Percentiles rank a stretch among this genome's conserved stretches.
phyloP scores from a whole-genome alignment of 306 rosid genomes.

The Prosopis cineraria region DNA sequence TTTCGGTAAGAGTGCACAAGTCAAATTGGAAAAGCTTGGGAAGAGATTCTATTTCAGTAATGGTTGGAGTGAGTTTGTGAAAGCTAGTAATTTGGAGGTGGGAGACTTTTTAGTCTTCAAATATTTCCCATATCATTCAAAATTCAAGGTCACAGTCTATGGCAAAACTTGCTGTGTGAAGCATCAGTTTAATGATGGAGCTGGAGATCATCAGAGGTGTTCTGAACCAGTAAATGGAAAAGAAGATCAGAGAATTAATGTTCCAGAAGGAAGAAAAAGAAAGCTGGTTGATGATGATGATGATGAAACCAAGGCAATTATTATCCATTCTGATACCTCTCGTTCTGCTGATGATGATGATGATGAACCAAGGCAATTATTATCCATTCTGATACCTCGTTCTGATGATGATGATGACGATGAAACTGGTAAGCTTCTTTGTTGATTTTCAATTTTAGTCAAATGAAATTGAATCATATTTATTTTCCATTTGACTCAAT shows the following conservation, averaged over 20 bases:
- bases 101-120: background rate
- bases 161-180: background rate
- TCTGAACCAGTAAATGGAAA: background rate
- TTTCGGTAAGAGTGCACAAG: background rate
- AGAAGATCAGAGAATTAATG: background rate
- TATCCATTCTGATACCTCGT: background rate
- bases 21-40: conserved; percentile 5
- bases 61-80: background rate
- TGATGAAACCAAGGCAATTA: background rate
- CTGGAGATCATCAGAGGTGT: background rate
- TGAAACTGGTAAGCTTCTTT: conserved; percentile 6
- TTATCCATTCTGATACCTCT: background rate
- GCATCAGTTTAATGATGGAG: background rate
- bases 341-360: background rate
- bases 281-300: background rate
- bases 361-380: background rate
- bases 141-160: background rate
- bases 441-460: background rate
- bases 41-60: background rate
- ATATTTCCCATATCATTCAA: background rate
- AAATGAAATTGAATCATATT: background rate
- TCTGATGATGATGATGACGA: background rate
- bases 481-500: background rate
- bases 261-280: background rate
- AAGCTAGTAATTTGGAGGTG: background rate